phyloP scores from a whole-genome alignment of 2,329 filamentous ascomycete genomes.

The Venturiaceae sp. region DNA sequence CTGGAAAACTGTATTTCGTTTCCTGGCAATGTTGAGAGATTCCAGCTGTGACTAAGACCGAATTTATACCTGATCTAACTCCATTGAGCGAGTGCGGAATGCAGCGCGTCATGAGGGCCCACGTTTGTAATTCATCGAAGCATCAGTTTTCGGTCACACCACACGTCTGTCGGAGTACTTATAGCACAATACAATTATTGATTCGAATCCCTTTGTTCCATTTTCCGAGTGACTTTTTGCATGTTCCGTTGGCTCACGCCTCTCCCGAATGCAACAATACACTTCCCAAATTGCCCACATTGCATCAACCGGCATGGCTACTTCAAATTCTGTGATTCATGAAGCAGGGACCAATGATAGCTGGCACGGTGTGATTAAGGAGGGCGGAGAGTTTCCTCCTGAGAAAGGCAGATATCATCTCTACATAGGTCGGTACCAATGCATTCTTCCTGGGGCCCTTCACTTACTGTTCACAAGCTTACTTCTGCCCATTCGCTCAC shows the following conservation, averaged over 20 bases:
- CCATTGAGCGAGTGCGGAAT: not conserved
- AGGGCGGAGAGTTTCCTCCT: constrained; percentile 65
- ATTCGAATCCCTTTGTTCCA: no score
- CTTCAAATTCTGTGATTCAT: not conserved
- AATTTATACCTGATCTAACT: not conserved
- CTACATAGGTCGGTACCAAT: constrained; percentile 70
- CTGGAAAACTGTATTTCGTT: no score
- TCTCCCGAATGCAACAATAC: not conserved
- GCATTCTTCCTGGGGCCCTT: not conserved
- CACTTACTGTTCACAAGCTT: not conserved
- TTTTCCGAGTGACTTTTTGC: no score
- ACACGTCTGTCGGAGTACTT: no score
- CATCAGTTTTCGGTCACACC: no score
- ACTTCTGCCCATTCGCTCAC: constrained; percentile 81
- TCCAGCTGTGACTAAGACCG: no score
- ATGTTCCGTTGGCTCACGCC: not conserved
- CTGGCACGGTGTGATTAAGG: constrained; percentile 11
- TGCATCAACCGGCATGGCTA: not conserved
- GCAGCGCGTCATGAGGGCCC: not conserved
- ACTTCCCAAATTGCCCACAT: not conserved
- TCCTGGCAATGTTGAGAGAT: no score
- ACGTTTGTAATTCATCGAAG: not conserved
- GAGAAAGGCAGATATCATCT: constrained; percentile 91
- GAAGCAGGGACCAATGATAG: constrained; percentile 3
- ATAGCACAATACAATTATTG: no score